phyloP scores from a whole-genome alignment of 2,329 filamentous ascomycete species.

The Tympanopsis confertula region DNA sequence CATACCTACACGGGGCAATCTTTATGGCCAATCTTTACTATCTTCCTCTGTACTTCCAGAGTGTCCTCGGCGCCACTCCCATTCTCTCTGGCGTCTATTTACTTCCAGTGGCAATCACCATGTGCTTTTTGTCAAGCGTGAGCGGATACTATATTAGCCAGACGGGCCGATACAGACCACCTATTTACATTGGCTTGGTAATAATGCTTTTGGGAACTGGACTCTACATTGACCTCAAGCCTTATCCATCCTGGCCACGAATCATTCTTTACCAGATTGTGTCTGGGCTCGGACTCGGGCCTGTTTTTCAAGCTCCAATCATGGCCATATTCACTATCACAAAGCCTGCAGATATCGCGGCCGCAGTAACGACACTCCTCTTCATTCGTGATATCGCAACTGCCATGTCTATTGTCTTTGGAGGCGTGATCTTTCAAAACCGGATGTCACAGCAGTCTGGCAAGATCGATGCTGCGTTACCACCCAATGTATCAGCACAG shows the following conservation, averaged over 20 bases:
- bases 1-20: conserved; percentile 25
- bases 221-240: conserved; percentile 29
- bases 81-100: conserved; percentile 36
- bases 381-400: conserved; percentile 34
- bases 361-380: conserved; percentile 33
- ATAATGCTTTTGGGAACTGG: conserved; percentile 37
- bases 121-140: conserved; percentile 16
- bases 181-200: conserved; percentile 28
- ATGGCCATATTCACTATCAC: conserved; percentile 38
- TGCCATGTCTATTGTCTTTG: conserved; percentile 30
- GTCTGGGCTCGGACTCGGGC: conserved; percentile 29
- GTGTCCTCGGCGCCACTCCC: conserved; percentile 36
- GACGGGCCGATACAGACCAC: conserved; percentile 33
- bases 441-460: conserved; percentile 13
- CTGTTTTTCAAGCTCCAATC: conserved; percentile 33
- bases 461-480: conserved; percentile 14
- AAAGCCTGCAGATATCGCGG: conserved; percentile 32
- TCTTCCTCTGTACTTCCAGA: conserved; percentile 49
- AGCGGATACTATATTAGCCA: conserved; percentile 12
- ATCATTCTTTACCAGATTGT: conserved; percentile 29
- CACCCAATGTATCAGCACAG: conserved; percentile 27
- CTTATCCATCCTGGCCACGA: conserved; percentile 21
- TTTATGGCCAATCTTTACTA: conserved; percentile 48
- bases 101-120: conserved; percentile 31
- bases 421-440: conserved; percentile 28